A percentile compares a stretch with the other conserved stretches of the same genome.
These are phyloP conservation scores for Prunus kanzakura DNA, from an alignment of 306 rosid species.

Conservation along the genomic window DNA sequence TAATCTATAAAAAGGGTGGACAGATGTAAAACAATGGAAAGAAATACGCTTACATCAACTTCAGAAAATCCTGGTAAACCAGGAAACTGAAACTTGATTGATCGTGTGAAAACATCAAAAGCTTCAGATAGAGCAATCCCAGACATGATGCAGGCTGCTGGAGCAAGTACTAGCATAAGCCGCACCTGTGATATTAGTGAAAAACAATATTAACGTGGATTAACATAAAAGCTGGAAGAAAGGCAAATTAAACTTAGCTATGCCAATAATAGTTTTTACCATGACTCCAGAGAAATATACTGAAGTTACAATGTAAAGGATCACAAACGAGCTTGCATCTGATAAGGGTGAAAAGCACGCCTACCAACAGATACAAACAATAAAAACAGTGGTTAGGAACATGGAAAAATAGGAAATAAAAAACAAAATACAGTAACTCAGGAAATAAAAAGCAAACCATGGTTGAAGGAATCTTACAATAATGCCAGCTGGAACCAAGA, in stretches of 20 bases:
- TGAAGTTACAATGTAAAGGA: slow-evolving; percentile 81
- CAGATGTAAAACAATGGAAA: slow-evolving; percentile 14
- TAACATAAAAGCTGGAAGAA: slow-evolving; percentile 8
- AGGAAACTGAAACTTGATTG: slow-evolving; percentile 91
- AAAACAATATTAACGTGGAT: slow-evolving; percentile 23
- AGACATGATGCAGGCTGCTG: slow-evolving; percentile 96
- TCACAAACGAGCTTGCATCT: slow-evolving; percentile 92
- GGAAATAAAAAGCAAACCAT: not conserved
- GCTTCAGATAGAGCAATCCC: slow-evolving; percentile 99
- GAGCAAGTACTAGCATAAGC: slow-evolving; percentile 97
- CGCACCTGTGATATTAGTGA: slow-evolving; percentile 68
- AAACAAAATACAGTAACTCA: not conserved
- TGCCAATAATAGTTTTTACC: slow-evolving; percentile 52
- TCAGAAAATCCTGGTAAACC: slow-evolving; percentile 35
- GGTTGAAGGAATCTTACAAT: slow-evolving; percentile 45
- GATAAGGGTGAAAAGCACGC: slow-evolving; percentile 93
- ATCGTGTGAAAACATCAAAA: slow-evolving; percentile 87
- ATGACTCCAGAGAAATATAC: slow-evolving; percentile 98
- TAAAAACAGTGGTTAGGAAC: slow-evolving; percentile 15
- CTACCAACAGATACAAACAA: slow-evolving; percentile 44
- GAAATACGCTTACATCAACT: slow-evolving; percentile 47
- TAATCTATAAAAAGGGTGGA: slow-evolving; percentile 19
- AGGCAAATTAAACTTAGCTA: slow-evolving; percentile 11
- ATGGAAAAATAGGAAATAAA: slow-evolving; percentile 11
- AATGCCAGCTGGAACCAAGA: slow-evolving; percentile 98